phyloP scores from a whole-genome alignment of 2,329 filamentous ascomycete species.

The Microsporum canis region DNA sequence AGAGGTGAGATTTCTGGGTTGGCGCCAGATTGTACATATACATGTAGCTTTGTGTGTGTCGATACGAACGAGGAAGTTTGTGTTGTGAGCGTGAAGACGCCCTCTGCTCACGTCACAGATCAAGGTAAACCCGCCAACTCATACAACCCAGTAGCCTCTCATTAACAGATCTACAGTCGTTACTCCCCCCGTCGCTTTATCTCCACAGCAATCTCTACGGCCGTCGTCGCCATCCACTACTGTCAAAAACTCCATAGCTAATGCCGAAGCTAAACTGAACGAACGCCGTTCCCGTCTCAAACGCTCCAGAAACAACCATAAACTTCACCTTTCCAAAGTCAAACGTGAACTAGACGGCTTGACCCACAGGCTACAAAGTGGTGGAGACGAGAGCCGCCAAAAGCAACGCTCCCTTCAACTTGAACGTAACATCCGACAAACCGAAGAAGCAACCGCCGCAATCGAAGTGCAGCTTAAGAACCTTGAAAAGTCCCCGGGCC shows the following conservation, averaged over 20 bases:
- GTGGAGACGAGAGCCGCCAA: constrained; percentile 51
- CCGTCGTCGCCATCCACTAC: constrained; percentile 55
- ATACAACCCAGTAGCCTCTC: background rate
- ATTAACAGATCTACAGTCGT: constrained; percentile 15
- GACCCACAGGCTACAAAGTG: constrained; percentile 46
- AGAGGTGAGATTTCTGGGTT: constrained; percentile 54
- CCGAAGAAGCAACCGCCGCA: constrained; percentile 49
- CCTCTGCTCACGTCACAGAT: constrained; percentile 47
- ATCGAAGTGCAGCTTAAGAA: constrained; percentile 44
- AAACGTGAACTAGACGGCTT: constrained; percentile 52
- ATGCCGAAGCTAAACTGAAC: constrained; percentile 49
- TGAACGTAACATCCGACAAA: constrained; percentile 51
- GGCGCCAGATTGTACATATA: constrained; percentile 53
- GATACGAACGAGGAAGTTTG: constrained; percentile 48
- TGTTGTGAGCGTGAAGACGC: constrained; percentile 51
- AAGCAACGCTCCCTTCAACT: constrained; percentile 51
- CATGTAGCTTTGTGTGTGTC: constrained; percentile 50
- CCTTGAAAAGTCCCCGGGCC: constrained; percentile 40
- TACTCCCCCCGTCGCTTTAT: constrained; percentile 32
- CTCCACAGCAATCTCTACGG: constrained; percentile 47
- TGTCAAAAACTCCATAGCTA: constrained; percentile 52
- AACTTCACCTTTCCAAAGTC: constrained; percentile 45
- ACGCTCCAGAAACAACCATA: constrained; percentile 51
- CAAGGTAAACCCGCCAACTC: constrained; percentile 34
- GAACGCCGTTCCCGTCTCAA: constrained; percentile 49